Evolutionary conservation across 441 rosid genomes (phyloP).

Genomic region (Omphalea diandra): DNA sequence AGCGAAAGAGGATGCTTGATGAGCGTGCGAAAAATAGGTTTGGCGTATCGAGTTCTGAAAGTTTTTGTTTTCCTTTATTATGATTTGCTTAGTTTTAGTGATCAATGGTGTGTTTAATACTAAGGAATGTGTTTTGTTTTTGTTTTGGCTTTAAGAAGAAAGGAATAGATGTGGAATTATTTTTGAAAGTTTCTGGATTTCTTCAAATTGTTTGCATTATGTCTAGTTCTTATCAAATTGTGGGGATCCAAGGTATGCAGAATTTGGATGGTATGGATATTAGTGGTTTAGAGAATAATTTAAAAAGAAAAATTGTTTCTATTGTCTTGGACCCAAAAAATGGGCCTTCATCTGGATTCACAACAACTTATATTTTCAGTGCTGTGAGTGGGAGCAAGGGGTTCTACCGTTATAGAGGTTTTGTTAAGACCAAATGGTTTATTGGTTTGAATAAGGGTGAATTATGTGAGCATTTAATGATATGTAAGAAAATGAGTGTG

Average conservation of each 20-base stretch:
- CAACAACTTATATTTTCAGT: conserved; percentile 6
- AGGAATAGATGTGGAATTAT: background rate
- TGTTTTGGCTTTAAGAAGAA: background rate
- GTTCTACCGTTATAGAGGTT: background rate
- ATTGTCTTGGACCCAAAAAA: background rate
- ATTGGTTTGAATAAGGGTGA: background rate
- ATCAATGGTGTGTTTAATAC: background rate
- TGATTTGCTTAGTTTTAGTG: background rate
- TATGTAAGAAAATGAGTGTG: background rate
- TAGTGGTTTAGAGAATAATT: background rate
- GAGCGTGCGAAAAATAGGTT: conserved; percentile 90
- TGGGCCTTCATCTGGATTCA: background rate
- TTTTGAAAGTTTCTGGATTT: background rate
- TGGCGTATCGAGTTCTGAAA: background rate
- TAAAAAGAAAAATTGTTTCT: background rate
- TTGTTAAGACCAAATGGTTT: background rate
- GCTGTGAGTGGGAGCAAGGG: too few species aligned
- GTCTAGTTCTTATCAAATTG: background rate
- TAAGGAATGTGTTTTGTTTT: background rate
- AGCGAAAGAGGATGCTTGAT: conserved; percentile 89
- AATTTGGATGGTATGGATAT: background rate
- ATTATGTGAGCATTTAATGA: background rate
- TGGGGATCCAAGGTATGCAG: background rate
- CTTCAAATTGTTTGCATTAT: background rate
- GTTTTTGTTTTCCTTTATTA: background rate